These are phyloP conservation scores for Jatropha multifida DNA, from an alignment of 441 rosid genomes.

Conservation along the genomic window DNA sequence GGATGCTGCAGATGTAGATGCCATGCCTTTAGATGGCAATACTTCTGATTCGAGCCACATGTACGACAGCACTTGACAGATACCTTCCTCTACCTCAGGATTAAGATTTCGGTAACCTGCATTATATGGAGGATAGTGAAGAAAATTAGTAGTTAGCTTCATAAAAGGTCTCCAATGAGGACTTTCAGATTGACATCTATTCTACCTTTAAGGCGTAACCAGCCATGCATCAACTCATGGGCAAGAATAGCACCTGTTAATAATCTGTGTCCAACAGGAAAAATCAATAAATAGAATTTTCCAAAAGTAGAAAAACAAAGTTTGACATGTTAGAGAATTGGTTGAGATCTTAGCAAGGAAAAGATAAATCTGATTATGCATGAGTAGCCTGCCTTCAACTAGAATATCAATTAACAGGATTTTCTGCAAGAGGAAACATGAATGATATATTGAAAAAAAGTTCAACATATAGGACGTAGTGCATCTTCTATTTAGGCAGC, in stretches of 20 bases:
- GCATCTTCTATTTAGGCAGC: too few species aligned
- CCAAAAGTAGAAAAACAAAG: not conserved
- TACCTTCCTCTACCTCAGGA: slow-evolving; percentile 94
- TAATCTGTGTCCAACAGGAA: slow-evolving; percentile 46
- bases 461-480: too few species aligned
- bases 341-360: not conserved
- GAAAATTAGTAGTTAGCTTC: not conserved
- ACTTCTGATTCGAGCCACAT: slow-evolving; percentile 99
- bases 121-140: not conserved
- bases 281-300: not conserved
- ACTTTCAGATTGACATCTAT: not conserved
- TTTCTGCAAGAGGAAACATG: not conserved
- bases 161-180: not conserved
- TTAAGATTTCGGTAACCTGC: slow-evolving; percentile 76
- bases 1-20: slow-evolving; percentile 57
- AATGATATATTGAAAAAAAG: not conserved
- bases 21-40: slow-evolving; percentile 45
- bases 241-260: slow-evolving; percentile 95
- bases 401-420: not conserved
- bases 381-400: not conserved
- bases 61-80: slow-evolving; percentile 82
- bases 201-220: slow-evolving; percentile 88
- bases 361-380: not conserved
- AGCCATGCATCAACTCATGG: slow-evolving; percentile 91
- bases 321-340: not conserved